These are phyloP conservation scores for Baudoinia panamericana DNA, from an alignment of 495 filamentous ascomycete species.

Conservation along the genomic window DNA sequence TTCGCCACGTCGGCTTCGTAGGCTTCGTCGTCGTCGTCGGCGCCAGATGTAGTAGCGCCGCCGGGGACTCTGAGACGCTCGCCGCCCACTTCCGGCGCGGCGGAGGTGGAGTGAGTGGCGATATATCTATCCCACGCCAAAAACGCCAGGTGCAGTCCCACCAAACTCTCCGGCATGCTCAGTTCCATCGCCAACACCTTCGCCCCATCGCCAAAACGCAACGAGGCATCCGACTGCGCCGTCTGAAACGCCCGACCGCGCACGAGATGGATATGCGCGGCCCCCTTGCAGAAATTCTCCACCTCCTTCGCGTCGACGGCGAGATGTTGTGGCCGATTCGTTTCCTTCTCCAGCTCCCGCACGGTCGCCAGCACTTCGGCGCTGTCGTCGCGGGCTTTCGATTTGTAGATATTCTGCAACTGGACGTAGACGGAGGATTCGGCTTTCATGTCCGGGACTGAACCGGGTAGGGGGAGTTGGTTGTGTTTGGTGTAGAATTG, in stretches of 20 bases:
- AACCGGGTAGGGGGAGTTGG: conserved; percentile 70
- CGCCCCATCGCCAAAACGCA: conserved; percentile 15
- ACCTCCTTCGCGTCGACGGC: conserved; percentile 61
- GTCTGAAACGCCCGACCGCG: conserved; percentile 45
- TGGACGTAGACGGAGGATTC: conserved; percentile 81
- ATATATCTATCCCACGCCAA: conserved; percentile 47
- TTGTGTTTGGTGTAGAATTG: conserved; percentile 58
- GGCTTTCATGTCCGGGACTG: conserved; percentile 96
- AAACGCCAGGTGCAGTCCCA: conserved; percentile 67
- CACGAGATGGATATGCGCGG: conserved; percentile 83
- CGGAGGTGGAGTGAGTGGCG: conserved; percentile 23
- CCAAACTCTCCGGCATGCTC: conserved; percentile 42
- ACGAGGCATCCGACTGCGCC: conserved; percentile 24
- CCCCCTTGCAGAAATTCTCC: conserved; percentile 89
- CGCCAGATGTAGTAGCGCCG: too few relatives aligned
- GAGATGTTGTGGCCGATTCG: conserved; percentile 24
- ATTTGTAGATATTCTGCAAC: conserved; percentile 88
- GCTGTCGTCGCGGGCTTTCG: conserved; percentile 68
- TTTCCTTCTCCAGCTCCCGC: conserved; percentile 42
- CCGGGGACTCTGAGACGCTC: conserved; percentile 20
- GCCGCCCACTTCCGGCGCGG: conserved; percentile 5
- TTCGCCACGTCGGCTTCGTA: conserved; percentile 23
- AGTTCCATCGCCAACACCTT: conserved; percentile 26
- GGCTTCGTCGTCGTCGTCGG: conserved; percentile 17
- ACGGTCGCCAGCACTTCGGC: conserved; percentile 64